A percentile compares a stretch with the other conserved stretches of the same genome.
Evolutionary conservation across 1,284 basidiomycete species (phyloP).

Genomic region (Hemileia vastatrix): DNA sequence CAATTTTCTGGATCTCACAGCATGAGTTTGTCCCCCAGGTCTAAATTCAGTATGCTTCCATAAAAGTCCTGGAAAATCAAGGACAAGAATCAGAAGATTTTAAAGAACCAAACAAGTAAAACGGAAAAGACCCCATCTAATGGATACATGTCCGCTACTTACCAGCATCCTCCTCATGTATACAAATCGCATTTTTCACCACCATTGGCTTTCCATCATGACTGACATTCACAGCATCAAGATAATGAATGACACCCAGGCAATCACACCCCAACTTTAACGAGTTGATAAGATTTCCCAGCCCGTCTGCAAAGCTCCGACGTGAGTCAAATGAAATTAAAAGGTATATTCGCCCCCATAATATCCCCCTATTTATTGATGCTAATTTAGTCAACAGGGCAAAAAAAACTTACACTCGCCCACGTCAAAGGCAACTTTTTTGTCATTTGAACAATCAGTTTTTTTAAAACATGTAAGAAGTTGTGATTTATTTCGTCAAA

Average conservation of each 20-base stretch:
- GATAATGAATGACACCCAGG: conserved; percentile 67
- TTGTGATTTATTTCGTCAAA: background rate
- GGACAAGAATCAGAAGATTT: conserved; percentile 49
- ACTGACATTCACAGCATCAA: conserved; percentile 53
- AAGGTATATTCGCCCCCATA: background rate
- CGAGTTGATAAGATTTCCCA: conserved; percentile 77
- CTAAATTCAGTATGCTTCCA: conserved; percentile 66
- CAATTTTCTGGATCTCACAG: conserved; percentile 67
- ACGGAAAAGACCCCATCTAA: background rate
- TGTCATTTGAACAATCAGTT: no score
- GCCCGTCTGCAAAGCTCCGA: conserved; percentile 56
- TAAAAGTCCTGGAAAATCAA: conserved; percentile 8
- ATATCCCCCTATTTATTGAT: background rate
- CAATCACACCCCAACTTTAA: conserved; percentile 67
- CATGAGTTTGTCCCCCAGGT: conserved; percentile 63
- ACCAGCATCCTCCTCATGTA: conserved; percentile 42
- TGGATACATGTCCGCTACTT: background rate
- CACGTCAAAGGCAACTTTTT: conserved; percentile 31
- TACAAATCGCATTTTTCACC: conserved; percentile 78
- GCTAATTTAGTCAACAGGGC: background rate
- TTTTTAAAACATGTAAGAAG: no score
- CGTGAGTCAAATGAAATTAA: background rate
- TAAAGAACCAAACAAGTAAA: conserved; percentile 67
- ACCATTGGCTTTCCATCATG: conserved; percentile 60
- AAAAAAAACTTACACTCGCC: conserved; percentile 54